Percentiles rank a stretch among this genome's conserved stretches.
These are phyloP conservation scores for Dactylonectria estremocensis DNA, from an alignment of 2,329 filamentous ascomycete species.

Conservation along the genomic window DNA sequence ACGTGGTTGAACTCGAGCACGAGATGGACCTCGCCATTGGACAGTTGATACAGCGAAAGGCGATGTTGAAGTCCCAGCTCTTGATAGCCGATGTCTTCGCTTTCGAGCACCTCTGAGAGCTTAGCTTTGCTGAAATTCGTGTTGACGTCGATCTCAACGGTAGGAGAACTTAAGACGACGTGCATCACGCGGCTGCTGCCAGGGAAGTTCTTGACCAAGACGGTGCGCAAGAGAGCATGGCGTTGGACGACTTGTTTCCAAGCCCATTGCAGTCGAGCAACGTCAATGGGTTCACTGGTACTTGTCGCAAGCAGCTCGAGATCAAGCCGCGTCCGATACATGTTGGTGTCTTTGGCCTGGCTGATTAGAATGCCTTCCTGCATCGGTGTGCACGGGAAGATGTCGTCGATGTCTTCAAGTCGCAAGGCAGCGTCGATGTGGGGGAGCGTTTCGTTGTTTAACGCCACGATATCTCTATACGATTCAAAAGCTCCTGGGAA, in stretches of 20 bases:
- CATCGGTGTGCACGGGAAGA: conserved; percentile 26
- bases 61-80: conserved; percentile 3
- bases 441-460: conserved; percentile 17
- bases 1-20: conserved; percentile 29
- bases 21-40: conserved; percentile 2
- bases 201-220: conserved; percentile 35
- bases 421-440: background rate
- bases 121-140: background rate
- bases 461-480: conserved; percentile 8
- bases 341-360: conserved; percentile 24
- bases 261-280: background rate
- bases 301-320: conserved; percentile 21
- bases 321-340: conserved; percentile 4
- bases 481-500: conserved; percentile 14
- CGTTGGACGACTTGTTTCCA: conserved; percentile 20
- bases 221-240: conserved; percentile 21
- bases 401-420: conserved; percentile 7
- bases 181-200: conserved; percentile 28
- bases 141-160: background rate
- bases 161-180: conserved; percentile 17
- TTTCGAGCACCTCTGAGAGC: background rate
- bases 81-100: background rate
- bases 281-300: conserved; percentile 1
- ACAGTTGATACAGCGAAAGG: conserved; percentile 3
- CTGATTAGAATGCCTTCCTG: conserved; percentile 27